Percentiles rank a stretch among this genome's conserved stretches.
Evolutionary conservation across 1,284 basidiomycete genomes (phyloP).

Genomic region (Earliella scabrosa): DNA sequence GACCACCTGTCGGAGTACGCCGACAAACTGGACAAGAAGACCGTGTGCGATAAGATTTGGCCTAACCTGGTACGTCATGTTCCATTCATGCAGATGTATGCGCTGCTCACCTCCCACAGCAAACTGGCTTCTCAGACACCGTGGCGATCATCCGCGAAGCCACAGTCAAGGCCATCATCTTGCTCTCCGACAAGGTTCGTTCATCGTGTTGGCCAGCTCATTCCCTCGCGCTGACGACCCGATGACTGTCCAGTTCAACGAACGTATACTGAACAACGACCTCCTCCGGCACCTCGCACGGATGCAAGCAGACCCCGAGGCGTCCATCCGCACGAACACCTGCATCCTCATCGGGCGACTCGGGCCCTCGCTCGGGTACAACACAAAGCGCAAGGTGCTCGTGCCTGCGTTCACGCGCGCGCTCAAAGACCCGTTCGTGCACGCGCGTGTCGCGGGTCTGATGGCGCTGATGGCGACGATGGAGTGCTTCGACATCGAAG

Average conservation of each 20-base stretch:
- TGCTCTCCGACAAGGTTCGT: constrained; percentile 83
- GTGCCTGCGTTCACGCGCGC: constrained; percentile 94
- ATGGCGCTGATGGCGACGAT: constrained; percentile 97
- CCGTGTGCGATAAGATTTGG: constrained; percentile 89
- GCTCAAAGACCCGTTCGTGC: constrained; percentile 91
- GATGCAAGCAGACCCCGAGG: constrained; percentile 90
- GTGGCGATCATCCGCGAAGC: constrained; percentile 94
- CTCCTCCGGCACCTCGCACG: constrained; percentile 91
- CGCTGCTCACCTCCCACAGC: constrained; percentile 47
- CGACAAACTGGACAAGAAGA: constrained; percentile 87
- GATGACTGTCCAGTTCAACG: constrained; percentile 81
- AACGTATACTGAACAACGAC: constrained; percentile 96
- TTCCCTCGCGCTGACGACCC: neutral
- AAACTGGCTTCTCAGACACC: constrained; percentile 95
- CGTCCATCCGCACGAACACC: constrained; percentile 97
- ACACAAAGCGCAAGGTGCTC: constrained; percentile 94
- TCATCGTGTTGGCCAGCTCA: neutral
- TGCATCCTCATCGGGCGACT: constrained; percentile 95
- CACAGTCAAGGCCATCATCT: constrained; percentile 87
- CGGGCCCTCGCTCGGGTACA: constrained; percentile 82
- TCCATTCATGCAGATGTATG: neutral
- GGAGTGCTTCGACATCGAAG: constrained; percentile 89
- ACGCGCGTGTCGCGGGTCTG: constrained; percentile 91
- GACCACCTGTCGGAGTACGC: constrained; percentile 86
- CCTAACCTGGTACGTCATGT: constrained; percentile 81